Percentiles rank a stretch among this genome's conserved stretches.
Evolutionary conservation across 352 stramenopile species (phyloP).

Genomic region (Blastocystis sp.): DNA sequence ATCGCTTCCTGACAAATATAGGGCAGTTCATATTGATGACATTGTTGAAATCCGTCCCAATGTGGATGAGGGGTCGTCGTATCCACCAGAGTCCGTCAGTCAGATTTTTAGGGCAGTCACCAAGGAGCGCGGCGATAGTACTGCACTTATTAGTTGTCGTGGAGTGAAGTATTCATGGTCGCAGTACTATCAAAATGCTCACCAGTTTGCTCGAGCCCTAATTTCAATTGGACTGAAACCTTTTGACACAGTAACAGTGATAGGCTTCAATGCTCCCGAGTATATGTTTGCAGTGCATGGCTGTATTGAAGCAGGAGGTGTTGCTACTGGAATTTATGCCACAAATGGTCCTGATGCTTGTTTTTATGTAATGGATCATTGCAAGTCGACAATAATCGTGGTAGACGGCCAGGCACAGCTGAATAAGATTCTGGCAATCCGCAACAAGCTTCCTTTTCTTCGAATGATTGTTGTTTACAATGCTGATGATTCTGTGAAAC

Average conservation of each 20-base stretch:
- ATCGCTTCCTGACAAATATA: conserved; percentile 21
- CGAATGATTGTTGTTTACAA: conserved; percentile 54
- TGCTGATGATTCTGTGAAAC: neutral
- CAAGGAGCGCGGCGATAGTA: neutral
- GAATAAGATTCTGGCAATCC: conserved; percentile 71
- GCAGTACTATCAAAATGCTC: conserved; percentile 70
- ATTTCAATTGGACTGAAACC: conserved; percentile 71
- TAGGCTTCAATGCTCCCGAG: conserved; percentile 80
- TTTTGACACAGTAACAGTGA: conserved; percentile 77
- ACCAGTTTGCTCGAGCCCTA: conserved; percentile 74
- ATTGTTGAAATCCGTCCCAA: conserved; percentile 38
- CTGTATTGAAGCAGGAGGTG: conserved; percentile 75
- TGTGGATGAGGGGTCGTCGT: neutral
- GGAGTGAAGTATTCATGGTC: conserved; percentile 42
- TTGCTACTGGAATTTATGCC: conserved; percentile 80
- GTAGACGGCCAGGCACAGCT: conserved; percentile 75
- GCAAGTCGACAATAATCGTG: conserved; percentile 73
- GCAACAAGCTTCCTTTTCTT: conserved; percentile 59
- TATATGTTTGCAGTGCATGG: conserved; percentile 76
- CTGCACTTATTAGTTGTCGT: neutral
- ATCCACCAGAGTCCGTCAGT: neutral
- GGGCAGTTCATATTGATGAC: conserved; percentile 46
- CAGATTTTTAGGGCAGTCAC: neutral
- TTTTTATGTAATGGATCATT: conserved; percentile 78
- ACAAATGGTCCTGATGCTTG: conserved; percentile 77